These are phyloP conservation scores for Polyrhizophydium stewartii DNA, from an alignment of 371 early-diverging fungal species.

Conservation along the genomic window DNA sequence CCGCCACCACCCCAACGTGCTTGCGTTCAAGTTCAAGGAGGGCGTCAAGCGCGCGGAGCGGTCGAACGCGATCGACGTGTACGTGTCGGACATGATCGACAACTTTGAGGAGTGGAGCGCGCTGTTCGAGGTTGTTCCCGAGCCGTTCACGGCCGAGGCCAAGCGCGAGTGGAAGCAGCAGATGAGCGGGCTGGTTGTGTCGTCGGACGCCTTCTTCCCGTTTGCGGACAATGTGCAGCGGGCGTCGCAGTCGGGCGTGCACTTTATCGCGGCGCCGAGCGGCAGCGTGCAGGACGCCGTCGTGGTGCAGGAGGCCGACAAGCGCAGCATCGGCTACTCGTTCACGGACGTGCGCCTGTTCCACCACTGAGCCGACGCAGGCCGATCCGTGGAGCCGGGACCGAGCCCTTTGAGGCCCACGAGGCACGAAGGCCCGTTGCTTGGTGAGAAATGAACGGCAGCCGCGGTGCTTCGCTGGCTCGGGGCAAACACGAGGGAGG, in stretches of 20 bases:
- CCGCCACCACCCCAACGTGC: conserved; percentile 91
- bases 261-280: conserved; percentile 84
- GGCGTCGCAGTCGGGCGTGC: conserved; percentile 81
- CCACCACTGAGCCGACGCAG: conserved; percentile 69
- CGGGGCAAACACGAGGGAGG: no score
- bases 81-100: conserved; percentile 81
- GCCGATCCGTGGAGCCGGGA: neutral
- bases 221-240: conserved; percentile 94
- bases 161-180: conserved; percentile 68
- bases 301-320: conserved; percentile 81
- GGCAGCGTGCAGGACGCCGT: conserved; percentile 86
- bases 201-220: conserved; percentile 98
- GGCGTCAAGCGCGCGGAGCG: conserved; percentile 89
- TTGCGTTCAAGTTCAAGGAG: conserved; percentile 74
- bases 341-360: conserved; percentile 88
- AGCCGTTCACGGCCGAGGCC: conserved; percentile 72
- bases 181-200: conserved; percentile 72
- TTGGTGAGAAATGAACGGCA: no score
- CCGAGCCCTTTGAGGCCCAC: no score
- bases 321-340: conserved; percentile 73
- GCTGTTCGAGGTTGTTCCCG: conserved; percentile 71
- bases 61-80: conserved; percentile 95
- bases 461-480: no score
- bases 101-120: conserved; percentile 78
- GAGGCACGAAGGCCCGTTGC: no score